Percentiles rank a stretch among this genome's conserved stretches.
These are phyloP conservation scores for Diutina neorugosa DNA, from an alignment of 1,139 yeast genomes.

Conservation along the genomic window DNA sequence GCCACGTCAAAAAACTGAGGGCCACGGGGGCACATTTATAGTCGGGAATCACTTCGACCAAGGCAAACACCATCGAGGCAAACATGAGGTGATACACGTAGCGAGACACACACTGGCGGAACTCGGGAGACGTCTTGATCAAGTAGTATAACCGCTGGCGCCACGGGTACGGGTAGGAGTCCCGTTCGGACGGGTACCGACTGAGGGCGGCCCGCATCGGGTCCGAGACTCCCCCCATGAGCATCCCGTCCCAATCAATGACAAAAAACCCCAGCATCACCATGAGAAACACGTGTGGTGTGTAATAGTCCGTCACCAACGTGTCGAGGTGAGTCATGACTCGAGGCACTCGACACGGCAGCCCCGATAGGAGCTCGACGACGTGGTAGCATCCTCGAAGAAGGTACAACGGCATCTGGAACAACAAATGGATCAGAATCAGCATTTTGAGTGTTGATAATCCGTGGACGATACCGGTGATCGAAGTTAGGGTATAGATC, in stretches of 20 bases:
- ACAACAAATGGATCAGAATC: not conserved
- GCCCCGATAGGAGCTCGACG: not conserved
- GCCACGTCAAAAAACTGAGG: not conserved
- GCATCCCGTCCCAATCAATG: not conserved
- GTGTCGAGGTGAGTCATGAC: not conserved
- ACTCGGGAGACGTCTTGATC: not conserved
- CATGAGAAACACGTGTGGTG: not conserved
- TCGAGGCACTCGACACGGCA: not conserved
- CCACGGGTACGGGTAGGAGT: not conserved
- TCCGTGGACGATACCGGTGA: not conserved
- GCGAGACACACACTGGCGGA: not conserved
- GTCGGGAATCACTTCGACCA: not conserved
- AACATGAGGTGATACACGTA: not conserved
- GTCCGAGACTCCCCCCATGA: not conserved
- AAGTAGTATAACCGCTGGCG: not conserved
- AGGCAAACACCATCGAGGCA: not conserved
- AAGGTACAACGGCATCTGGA: not conserved
- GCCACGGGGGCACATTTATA: not conserved
- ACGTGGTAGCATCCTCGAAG: not conserved
- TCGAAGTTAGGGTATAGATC: not conserved
- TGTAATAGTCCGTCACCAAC: not conserved
- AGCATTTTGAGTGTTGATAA: not conserved
- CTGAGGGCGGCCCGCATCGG: not conserved
- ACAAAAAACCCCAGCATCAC: slow-evolving; percentile 1
- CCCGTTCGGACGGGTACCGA: not conserved